Conservation (phyloP, 176 grass and related monocot species). For the Aegilops sharonensis region DNA sequence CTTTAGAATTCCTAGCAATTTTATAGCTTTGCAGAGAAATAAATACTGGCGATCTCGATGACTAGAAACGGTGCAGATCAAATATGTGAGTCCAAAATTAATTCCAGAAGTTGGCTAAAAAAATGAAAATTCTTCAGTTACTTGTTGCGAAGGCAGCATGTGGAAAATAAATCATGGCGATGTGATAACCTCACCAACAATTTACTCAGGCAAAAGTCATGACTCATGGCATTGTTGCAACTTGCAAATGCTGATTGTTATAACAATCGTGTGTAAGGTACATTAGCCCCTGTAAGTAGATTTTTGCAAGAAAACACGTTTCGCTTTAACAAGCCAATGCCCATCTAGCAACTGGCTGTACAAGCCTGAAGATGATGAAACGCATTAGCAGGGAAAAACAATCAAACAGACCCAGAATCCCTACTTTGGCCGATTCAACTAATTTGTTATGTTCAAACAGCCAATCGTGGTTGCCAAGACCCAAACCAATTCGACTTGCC, state of each 20-base stretch:
- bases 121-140: background rate
- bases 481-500: background rate
- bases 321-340: background rate
- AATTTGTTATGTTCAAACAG: background rate
- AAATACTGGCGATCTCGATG: background rate
- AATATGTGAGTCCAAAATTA: background rate
- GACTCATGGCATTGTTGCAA: background rate
- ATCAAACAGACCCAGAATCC: background rate
- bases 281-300: background rate
- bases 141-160: background rate
- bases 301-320: slow-evolving; percentile 3
- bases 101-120: background rate
- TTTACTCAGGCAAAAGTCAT: background rate
- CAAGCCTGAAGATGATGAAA: background rate
- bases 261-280: background rate
- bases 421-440: background rate
- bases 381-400: background rate
- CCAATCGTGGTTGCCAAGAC: background rate
- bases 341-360: background rate
- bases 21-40: background rate
- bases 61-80: background rate
- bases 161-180: background rate
- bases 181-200: background rate
- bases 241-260: background rate
- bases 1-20: background rate